Evolutionary conservation across 176 grass and related monocot species (phyloP).

Genomic region (Hyparrhenia diplandra): DNA sequence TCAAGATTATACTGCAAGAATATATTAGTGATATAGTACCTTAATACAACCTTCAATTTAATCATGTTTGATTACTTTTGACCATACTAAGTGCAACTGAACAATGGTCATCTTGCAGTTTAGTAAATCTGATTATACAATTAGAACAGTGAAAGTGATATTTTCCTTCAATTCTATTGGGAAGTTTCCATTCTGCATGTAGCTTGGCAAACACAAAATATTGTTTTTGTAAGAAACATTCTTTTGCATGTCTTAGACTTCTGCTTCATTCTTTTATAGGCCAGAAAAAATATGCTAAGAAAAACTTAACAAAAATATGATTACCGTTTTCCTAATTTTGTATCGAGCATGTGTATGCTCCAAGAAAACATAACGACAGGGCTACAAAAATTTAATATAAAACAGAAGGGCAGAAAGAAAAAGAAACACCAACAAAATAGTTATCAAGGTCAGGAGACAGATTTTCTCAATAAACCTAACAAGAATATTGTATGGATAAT

Average conservation of each 20-base stretch:
- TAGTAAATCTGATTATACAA: background rate
- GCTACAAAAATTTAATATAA: background rate
- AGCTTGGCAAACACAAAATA: background rate
- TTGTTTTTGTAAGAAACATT: background rate
- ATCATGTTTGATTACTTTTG: background rate
- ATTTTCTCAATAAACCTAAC: background rate
- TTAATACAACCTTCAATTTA: background rate
- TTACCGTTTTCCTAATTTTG: background rate
- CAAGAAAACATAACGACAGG: background rate
- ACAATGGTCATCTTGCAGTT: background rate
- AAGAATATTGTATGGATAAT: background rate
- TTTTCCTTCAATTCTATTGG: background rate
- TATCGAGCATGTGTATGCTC: background rate
- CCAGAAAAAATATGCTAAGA: background rate
- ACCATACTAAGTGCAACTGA: background rate
- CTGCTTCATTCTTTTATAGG: background rate
- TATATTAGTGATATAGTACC: background rate
- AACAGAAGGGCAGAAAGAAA: background rate
- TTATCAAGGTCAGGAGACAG: background rate
- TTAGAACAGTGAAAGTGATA: background rate
- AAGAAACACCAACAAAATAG: background rate
- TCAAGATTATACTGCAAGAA: background rate
- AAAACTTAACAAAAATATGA: background rate
- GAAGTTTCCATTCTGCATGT: background rate
- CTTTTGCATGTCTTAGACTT: background rate